Base-by-base conservation (phyloP, 139 green algal genomes). In the Volvox africanus region DNA sequence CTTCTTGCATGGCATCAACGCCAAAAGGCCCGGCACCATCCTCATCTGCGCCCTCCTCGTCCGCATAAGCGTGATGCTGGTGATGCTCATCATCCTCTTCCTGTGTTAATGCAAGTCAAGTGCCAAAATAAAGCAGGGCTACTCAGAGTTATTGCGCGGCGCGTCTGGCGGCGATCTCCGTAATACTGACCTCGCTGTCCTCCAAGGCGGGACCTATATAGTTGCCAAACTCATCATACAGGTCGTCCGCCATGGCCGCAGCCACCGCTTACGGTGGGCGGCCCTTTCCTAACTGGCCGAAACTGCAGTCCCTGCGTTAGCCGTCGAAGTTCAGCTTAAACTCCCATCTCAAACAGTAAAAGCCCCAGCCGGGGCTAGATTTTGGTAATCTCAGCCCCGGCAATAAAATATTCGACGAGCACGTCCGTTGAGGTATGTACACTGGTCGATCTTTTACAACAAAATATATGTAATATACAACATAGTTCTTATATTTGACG, bases 191-290 rank as follows among this genome's bases (percentile, higher is more conserved):
- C 93, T 94, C 97, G 82, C 94, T 97, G 76, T 96, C 97, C 20
- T 96, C 97, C 17, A 99, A 92, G 68, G 97, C 97, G 36, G 98
- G 98, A 0, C 98, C 98, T 69, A 99, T 97, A 92, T 99, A 99
- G 90, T 99, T 99, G 3, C 98, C 98, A 88, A 99, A 99, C 94
- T 99, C 98, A 90, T 99, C 98, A 86, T 99, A 99, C 11, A 99
- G 88, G 12, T 94, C 94, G 24, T 91, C 87, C 68, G 75, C 87
- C 87, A 91, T 91, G 78, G 78, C 78, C 78, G 78, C 36, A 22
- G 36, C 78, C 78, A 65, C 78, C 78, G 36, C 16, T 82, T 14
- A n/a, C 76, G 20, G 78, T 37, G 78, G 78, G 78, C 78, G 78
- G 78, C 36, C 78, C 76, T 19, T 67, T 37, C 32, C 76, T 2